Percentiles rank a stretch among this genome's conserved stretches.
These are phyloP conservation scores for Gossypium schwendimanii DNA, from an alignment of 441 rosid species.

Conservation along the genomic window DNA sequence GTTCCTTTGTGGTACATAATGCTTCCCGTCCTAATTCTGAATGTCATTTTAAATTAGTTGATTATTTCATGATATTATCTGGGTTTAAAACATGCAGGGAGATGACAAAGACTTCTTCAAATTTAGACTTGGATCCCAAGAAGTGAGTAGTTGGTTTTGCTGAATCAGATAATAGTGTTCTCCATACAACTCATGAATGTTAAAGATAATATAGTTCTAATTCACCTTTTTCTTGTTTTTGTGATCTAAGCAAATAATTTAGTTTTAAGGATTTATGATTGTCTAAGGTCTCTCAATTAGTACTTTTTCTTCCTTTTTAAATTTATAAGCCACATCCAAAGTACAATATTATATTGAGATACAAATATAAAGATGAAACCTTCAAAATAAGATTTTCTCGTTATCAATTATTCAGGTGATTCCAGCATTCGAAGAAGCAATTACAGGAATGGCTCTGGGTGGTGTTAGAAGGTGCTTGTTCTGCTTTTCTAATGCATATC, in stretches of 20 bases:
- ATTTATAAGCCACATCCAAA: not conserved
- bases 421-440: conserved; percentile 94
- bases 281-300: not conserved
- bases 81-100: conserved; percentile 45
- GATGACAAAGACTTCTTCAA: conserved; percentile 80
- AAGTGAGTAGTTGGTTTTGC: conserved; percentile 35
- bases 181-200: conserved; percentile 3
- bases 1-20: conserved; percentile 74
- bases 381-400: conserved; percentile 8
- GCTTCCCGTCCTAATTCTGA: conserved; percentile 12
- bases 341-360: not conserved
- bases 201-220: not conserved
- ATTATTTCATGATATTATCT: conserved; percentile 11
- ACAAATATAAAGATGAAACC: not conserved
- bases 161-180: not conserved
- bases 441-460: conserved; percentile 84
- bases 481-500: conserved; percentile 15
- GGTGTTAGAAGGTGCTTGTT: conserved; percentile 78
- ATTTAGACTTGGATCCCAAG: conserved; percentile 66
- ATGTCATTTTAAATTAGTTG: not conserved
- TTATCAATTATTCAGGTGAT: conserved; percentile 54
- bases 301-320: not conserved
- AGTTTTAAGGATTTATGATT: not conserved
- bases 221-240: not conserved
- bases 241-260: not conserved